Evolutionary conservation across 73 alveolate species (phyloP).

Genomic region (Paramecium pentaurelia): DNA sequence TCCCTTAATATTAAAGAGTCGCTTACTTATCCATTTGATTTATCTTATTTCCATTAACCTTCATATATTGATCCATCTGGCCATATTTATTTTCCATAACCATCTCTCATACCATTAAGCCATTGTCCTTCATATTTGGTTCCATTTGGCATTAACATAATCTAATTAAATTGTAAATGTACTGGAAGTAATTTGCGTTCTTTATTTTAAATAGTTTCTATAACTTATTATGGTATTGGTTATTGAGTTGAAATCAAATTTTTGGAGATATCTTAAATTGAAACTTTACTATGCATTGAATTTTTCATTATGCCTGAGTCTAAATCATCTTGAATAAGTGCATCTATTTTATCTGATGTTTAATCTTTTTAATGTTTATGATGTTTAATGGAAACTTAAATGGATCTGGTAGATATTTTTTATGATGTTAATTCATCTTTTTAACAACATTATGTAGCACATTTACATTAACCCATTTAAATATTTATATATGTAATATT

Average conservation of each 20-base stretch:
- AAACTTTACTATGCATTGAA: neutral
- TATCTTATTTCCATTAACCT: constrained; percentile 17
- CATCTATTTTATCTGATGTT: neutral
- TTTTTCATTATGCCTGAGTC: neutral
- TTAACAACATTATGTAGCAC: neutral
- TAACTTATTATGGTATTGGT: neutral
- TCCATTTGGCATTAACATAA: constrained; percentile 47
- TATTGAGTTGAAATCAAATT: neutral
- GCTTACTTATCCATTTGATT: constrained; percentile 71
- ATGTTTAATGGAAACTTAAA: neutral
- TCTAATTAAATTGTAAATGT: neutral
- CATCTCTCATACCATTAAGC: constrained; percentile 63
- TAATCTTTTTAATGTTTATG: neutral
- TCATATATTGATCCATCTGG: constrained; percentile 68
- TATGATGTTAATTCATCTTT: neutral
- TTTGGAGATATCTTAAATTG: neutral
- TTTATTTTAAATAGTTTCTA: neutral
- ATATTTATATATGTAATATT: neutral
- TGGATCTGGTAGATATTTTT: neutral
- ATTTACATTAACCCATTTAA: neutral
- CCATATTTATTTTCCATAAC: constrained; percentile 67
- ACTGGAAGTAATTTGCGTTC: constrained; percentile 7
- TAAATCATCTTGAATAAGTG: neutral
- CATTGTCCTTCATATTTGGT: constrained; percentile 73
- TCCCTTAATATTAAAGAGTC: constrained; percentile 56